phyloP scores from a whole-genome alignment of 257 asterid genomes.

The Cruciata laevipes region DNA sequence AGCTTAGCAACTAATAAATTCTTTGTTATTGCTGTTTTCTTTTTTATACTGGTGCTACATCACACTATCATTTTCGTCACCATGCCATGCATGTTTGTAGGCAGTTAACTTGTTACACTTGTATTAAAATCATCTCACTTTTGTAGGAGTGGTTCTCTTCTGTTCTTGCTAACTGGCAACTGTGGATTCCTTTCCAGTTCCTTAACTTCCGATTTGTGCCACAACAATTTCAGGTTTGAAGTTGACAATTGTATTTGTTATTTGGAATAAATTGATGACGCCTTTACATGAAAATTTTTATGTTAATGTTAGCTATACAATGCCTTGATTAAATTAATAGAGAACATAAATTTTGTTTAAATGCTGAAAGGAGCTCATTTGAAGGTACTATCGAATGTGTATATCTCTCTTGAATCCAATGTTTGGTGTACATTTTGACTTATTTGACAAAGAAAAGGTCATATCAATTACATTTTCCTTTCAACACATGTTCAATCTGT shows the following conservation, averaged over 20 bases:
- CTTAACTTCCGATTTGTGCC: conserved; percentile 90
- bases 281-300: too few relatives aligned
- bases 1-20: background rate
- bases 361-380: background rate
- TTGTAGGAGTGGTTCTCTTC: conserved; percentile 84
- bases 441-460: background rate
- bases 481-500: conserved; percentile 4
- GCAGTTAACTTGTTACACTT: background rate
- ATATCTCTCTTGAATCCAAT: too few relatives aligned
- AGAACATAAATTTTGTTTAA: too few relatives aligned
- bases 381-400: background rate
- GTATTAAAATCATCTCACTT: background rate
- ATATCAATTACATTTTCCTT: conserved; percentile 3
- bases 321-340: too few relatives aligned
- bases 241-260: background rate
- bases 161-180: conserved; percentile 93
- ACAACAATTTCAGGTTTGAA: conserved; percentile 86
- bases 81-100: background rate
- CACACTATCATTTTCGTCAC: background rate
- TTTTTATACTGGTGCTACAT: background rate
- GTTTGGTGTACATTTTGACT: background rate
- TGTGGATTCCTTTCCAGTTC: conserved; percentile 96
- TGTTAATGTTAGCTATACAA: too few relatives aligned
- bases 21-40: background rate
- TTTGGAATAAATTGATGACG: background rate